Evolutionary conservation across 257 asterid species (phyloP).

Genomic region (Solanum medicagineum): DNA sequence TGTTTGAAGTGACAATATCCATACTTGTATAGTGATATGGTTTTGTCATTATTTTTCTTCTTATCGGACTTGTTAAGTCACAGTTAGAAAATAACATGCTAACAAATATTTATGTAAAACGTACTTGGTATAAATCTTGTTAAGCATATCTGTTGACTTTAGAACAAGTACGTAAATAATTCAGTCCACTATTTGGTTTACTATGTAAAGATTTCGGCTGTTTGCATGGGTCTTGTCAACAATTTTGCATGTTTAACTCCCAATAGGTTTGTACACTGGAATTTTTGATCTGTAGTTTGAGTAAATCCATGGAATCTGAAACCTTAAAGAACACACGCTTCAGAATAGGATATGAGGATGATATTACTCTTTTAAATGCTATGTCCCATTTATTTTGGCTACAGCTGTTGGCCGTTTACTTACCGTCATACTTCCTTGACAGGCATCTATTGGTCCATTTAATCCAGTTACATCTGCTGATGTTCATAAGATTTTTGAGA

Average conservation of each 20-base stretch:
- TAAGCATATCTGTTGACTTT: neutral
- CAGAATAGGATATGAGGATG: slow-evolving; percentile 2
- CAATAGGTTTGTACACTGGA: neutral
- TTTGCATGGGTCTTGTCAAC: neutral
- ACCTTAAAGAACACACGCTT: slow-evolving; percentile 8
- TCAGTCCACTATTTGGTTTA: neutral
- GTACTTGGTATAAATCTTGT: neutral
- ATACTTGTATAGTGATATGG: neutral
- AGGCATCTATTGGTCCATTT: slow-evolving; percentile 42
- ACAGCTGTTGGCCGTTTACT: neutral
- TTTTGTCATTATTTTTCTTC: neutral
- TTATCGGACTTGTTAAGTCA: neutral
- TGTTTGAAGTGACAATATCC: neutral
- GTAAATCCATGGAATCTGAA: slow-evolving; percentile 1
- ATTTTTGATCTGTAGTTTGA: neutral
- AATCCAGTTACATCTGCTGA: slow-evolving; percentile 52
- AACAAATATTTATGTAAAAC: neutral
- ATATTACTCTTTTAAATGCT: neutral
- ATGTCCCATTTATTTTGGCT: neutral
- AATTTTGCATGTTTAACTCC: neutral
- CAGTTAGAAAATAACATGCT: neutral
- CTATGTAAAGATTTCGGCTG: neutral
- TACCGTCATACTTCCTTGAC: neutral
- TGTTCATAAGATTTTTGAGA: slow-evolving; percentile 46
- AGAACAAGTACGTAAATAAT: neutral